Percentiles rank a stretch among this genome's conserved stretches.
phyloP scores from a whole-genome alignment of 2,329 filamentous ascomycete species.

The Xylariaceae sp. region DNA sequence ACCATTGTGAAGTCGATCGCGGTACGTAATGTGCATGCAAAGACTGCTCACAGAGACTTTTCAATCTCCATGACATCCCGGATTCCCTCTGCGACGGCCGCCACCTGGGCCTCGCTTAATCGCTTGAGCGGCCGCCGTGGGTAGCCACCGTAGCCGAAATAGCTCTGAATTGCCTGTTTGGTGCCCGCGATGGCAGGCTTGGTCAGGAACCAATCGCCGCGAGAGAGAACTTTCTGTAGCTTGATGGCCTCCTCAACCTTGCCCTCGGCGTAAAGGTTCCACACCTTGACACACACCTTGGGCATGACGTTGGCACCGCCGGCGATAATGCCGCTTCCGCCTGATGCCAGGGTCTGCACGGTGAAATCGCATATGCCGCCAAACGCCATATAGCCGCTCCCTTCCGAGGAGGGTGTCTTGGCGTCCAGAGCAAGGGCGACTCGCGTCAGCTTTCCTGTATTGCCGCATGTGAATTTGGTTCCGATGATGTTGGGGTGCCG shows the following conservation, averaged over 20 bases:
- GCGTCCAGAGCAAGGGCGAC: constrained; percentile 71
- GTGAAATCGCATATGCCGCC: constrained; percentile 87
- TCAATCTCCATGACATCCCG: constrained; percentile 64
- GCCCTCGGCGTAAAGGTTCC: constrained; percentile 69
- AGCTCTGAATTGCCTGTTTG: constrained; percentile 74
- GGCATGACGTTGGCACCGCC: constrained; percentile 83
- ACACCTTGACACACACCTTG: constrained; percentile 73
- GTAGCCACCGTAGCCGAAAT: constrained; percentile 76
- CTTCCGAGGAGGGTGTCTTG: constrained; percentile 57
- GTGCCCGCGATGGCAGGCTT: constrained; percentile 82
- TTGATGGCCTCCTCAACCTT: constrained; percentile 70
- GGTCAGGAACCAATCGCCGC: constrained; percentile 78
- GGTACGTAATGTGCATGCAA: constrained; percentile 18
- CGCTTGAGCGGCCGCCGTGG: constrained; percentile 69
- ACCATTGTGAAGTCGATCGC: too few species aligned
- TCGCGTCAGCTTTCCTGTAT: constrained; percentile 82
- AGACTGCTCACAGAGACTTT: constrained; percentile 45
- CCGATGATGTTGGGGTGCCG: constrained; percentile 80
- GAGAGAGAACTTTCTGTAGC: constrained; percentile 72
- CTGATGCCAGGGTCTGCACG: constrained; percentile 71
- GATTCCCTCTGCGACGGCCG: constrained; percentile 52
- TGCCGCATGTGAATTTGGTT: constrained; percentile 89
- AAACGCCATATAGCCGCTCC: constrained; percentile 75
- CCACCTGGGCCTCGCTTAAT: constrained; percentile 53
- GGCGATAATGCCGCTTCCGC: constrained; percentile 79